Percentiles rank a stretch among this genome's conserved stretches.
Evolutionary conservation across 106 monocot genomes (phyloP).

Genomic region (Acorus gramineus): DNA sequence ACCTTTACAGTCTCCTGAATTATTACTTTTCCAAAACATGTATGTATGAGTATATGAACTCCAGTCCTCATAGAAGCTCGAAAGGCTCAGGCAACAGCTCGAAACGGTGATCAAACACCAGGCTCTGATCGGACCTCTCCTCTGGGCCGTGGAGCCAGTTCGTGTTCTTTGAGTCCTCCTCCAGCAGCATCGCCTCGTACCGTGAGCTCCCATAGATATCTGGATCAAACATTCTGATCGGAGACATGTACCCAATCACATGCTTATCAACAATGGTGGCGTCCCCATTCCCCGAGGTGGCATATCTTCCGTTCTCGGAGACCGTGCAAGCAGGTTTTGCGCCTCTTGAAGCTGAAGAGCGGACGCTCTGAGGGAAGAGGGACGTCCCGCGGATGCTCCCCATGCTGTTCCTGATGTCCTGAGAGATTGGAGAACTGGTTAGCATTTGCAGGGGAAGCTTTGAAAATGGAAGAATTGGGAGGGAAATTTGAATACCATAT

Average conservation of each 20-base stretch:
- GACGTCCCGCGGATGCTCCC: slow-evolving; percentile 69
- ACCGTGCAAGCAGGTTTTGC: slow-evolving; percentile 19
- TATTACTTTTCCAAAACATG: no score
- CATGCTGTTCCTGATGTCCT: slow-evolving; percentile 83
- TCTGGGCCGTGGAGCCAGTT: slow-evolving; percentile 83
- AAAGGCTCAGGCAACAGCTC: slow-evolving; percentile 88
- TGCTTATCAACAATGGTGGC: not conserved
- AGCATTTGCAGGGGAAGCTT: no score
- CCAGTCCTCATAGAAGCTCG: slow-evolving; percentile 18
- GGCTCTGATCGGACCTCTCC: slow-evolving; percentile 69
- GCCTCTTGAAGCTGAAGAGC: slow-evolving; percentile 34
- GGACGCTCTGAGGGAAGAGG: slow-evolving; percentile 87
- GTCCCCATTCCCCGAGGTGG: slow-evolving; percentile 22
- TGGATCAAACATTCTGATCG: slow-evolving; percentile 35
- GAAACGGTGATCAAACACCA: slow-evolving; percentile 79
- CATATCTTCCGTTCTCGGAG: slow-evolving; percentile 19
- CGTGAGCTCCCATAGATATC: slow-evolving; percentile 66
- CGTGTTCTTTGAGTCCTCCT: slow-evolving; percentile 80
- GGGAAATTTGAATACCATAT: slow-evolving; percentile 57
- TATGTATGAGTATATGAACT: no score
- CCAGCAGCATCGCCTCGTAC: slow-evolving; percentile 73
- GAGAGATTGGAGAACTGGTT: not conserved
- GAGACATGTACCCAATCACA: slow-evolving; percentile 4
- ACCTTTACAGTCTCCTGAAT: no score
- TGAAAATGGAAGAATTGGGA: no score